Evolutionary conservation across 129 eudicot genomes (phyloP), one percentile per base, ranked within the genome.

Genomic region (Tagetes erecta): DNA sequence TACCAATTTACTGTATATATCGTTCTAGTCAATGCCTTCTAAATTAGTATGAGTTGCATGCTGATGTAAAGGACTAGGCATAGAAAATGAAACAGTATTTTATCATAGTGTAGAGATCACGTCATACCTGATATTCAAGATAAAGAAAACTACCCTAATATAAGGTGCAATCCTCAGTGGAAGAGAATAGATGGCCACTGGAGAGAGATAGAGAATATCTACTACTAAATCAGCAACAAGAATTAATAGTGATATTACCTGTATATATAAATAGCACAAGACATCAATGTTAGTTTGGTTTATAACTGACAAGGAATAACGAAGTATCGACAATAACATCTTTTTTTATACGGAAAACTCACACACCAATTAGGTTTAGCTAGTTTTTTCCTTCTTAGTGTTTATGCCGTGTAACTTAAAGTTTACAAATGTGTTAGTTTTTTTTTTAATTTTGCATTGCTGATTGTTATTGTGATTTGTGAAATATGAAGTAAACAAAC

Each of bases 161-260:
- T 94, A 94, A 65, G 98, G 97, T 10, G 98, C 98, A 81, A 91
- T 86, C 75, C 98, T 84, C 80, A 94, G 81, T 37, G 98, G 97
- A 81, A 94, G 98, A 82, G 81, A 76, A 83, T 78, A 80, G 80
- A 82, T 64, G 60, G 84, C 87, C 76, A 87, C 83, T 10, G 97
- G 96, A 73, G 96, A 90, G n/a, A 90, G 85, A 83, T 79, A 93
- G 36, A 91, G 75, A 64, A 78, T 52, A 73, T 84, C 85, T 57
- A 90, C 84, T 66, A 82, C 30, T 9, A 91, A 58, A 88, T 94
- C 98, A 81, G 84, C 92, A n/a, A 74, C 80, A 87, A 90, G 67
- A 51, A 91, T 50, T 41, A 88, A 64, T 78, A 94, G 87, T 44
- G 91, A 80, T 73, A 85, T 37, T 78, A 86, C 84, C 97, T 94